Conservation (phyloP, 176 grass and related monocot species). For the Aegilops bicornis region DNA sequence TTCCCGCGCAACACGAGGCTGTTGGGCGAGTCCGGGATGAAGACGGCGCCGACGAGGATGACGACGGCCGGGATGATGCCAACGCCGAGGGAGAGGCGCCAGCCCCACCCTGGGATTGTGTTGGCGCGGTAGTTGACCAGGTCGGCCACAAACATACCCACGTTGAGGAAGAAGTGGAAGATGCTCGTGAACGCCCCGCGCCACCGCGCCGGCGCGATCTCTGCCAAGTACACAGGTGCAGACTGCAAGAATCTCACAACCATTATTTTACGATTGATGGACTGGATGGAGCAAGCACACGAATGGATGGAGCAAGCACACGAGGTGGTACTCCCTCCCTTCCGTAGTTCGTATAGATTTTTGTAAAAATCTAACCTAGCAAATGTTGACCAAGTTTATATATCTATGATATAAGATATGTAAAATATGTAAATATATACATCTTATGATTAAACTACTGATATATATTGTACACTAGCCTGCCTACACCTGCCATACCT, state of each 20-base stretch:
- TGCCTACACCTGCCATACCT: too few species aligned
- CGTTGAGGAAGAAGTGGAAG: conserved; percentile 45
- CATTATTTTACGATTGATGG: background rate
- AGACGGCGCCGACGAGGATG: conserved; percentile 19
- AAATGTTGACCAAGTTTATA: too few species aligned
- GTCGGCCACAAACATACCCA: conserved; percentile 39
- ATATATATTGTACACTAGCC: too few species aligned
- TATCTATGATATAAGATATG: too few species aligned
- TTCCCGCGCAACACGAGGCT: conserved; percentile 44
- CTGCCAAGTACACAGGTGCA: conserved; percentile 42
- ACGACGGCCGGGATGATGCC: conserved; percentile 34
- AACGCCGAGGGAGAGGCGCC: conserved; percentile 48
- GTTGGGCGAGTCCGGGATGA: conserved; percentile 49
- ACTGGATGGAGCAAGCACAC: background rate
- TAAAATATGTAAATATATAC: too few species aligned
- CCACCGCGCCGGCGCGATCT: conserved; percentile 49
- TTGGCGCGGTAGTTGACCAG: conserved; percentile 55
- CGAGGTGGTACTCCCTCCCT: too few species aligned
- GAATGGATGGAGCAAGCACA: background rate
- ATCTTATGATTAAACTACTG: too few species aligned
- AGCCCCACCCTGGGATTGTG: conserved; percentile 29
- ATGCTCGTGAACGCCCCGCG: conserved; percentile 53
- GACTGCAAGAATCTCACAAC: background rate
- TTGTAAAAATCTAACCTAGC: too few species aligned
- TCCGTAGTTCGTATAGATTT: background rate